Evolutionary conservation across 2,329 filamentous ascomycete species (phyloP).

Genomic region (Epichloe brachyelytri): DNA sequence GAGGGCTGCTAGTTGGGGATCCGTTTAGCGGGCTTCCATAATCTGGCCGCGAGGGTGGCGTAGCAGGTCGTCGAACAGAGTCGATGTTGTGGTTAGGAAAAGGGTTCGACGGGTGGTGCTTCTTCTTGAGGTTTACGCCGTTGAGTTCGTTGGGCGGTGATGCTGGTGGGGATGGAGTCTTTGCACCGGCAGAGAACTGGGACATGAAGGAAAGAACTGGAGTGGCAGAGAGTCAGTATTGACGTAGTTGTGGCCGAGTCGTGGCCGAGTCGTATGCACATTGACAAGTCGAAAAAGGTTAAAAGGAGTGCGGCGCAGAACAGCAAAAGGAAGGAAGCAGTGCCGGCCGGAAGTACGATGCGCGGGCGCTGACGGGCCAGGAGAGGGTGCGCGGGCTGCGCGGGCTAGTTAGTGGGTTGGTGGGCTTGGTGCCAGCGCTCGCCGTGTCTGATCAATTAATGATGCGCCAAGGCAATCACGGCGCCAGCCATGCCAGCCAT

Average conservation of each 20-base stretch:
- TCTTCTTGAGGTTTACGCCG: conserved; percentile 17
- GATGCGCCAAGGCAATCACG: background rate
- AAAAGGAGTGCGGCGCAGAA: background rate
- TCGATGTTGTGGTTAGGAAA: conserved; percentile 25
- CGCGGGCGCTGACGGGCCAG: background rate
- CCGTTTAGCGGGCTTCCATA: conserved; percentile 29
- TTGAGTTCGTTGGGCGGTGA: conserved; percentile 28
- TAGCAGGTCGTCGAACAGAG: conserved; percentile 22
- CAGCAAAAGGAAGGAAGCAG: background rate
- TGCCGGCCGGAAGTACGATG: background rate
- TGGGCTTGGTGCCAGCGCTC: background rate
- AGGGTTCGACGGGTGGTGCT: conserved; percentile 16
- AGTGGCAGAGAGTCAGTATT: conserved; percentile 6
- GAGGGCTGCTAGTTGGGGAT: conserved; percentile 29
- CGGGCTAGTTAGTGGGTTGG: background rate
- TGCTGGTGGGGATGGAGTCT: conserved; percentile 30
- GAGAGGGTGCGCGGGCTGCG: background rate
- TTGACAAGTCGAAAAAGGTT: background rate
- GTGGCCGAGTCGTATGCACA: background rate
- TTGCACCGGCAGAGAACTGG: conserved; percentile 49
- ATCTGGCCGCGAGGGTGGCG: conserved; percentile 26
- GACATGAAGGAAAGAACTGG: conserved; percentile 83
- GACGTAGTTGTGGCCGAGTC: background rate
- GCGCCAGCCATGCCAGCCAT: background rate
- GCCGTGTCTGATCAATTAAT: background rate